Evolutionary conservation across 2,329 filamentous ascomycete species (phyloP).

Genomic region (Parastagonospora avenae): DNA sequence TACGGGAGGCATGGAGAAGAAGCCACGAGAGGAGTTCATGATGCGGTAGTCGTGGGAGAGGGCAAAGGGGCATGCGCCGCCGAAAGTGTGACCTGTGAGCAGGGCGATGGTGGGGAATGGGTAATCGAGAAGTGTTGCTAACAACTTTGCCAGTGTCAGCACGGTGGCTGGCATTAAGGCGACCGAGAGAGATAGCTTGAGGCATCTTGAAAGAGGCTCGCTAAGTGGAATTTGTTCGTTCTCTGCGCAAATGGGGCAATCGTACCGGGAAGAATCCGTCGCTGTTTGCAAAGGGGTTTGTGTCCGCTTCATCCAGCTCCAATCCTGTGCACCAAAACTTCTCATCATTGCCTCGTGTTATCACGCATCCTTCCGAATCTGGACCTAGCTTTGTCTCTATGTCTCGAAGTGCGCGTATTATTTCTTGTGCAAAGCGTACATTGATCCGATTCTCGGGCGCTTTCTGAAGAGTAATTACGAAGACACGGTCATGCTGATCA

Average conservation of each 20-base stretch:
- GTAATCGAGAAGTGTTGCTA: conserved; percentile 56
- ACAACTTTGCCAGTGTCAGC: conserved; percentile 35
- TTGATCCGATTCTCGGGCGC: conserved; percentile 61
- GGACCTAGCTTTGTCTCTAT: conserved; percentile 55
- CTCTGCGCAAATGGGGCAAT: not conserved
- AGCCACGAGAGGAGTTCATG: conserved; percentile 43
- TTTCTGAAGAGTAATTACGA: conserved; percentile 61
- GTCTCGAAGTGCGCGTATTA: conserved; percentile 56
- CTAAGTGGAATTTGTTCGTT: not conserved
- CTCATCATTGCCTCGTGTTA: conserved; percentile 58
- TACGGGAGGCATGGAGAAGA: conserved; percentile 54
- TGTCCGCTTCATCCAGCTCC: conserved; percentile 54
- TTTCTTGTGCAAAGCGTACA: conserved; percentile 57
- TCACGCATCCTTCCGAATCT: conserved; percentile 57
- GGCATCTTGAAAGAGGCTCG: not conserved
- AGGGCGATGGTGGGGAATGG: conserved; percentile 56
- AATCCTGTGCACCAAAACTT: conserved; percentile 60
- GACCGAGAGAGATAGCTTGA: no score
- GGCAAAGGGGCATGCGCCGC: conserved; percentile 55
- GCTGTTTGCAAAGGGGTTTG: conserved; percentile 60
- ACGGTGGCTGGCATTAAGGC: conserved; percentile 36
- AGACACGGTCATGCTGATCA: conserved; percentile 55
- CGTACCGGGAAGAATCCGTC: conserved; percentile 60
- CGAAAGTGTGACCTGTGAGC: conserved; percentile 57
- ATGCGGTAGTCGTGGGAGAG: conserved; percentile 56